These are phyloP conservation scores for Mucor piriformis DNA, from an alignment of 371 early-diverging fungal genomes.

Conservation along the genomic window DNA sequence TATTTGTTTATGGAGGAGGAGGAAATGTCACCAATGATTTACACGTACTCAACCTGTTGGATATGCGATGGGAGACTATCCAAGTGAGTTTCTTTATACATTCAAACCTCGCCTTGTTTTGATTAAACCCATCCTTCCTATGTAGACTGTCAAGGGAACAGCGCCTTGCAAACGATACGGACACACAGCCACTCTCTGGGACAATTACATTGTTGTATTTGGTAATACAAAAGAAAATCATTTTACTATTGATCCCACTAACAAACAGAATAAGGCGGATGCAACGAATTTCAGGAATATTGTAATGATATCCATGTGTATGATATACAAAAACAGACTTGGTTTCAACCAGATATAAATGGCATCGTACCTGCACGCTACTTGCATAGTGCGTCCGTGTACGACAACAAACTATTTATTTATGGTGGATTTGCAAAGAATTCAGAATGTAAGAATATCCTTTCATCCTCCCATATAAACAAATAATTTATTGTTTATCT, in stretches of 20 bases:
- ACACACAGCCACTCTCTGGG: constrained; percentile 60
- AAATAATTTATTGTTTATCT: not conserved
- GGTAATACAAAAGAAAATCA: constrained; percentile 15
- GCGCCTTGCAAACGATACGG: constrained; percentile 62
- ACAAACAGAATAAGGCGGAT: constrained; percentile 41
- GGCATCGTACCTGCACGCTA: constrained; percentile 59
- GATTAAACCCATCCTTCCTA: not conserved
- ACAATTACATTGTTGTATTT: constrained; percentile 58
- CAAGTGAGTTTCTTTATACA: constrained; percentile 37
- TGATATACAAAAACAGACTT: constrained; percentile 56
- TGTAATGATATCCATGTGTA: constrained; percentile 68
- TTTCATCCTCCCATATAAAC: not conserved
- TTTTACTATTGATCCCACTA: no score
- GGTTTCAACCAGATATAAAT: constrained; percentile 59
- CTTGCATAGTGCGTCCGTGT: constrained; percentile 63
- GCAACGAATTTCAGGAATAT: constrained; percentile 58
- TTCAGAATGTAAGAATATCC: constrained; percentile 51
- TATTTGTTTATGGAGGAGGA: constrained; percentile 67
- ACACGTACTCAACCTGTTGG: constrained; percentile 57
- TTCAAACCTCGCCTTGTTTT: no score
- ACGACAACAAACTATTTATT: constrained; percentile 62
- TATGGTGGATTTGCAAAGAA: constrained; percentile 67
- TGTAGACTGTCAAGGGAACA: constrained; percentile 48
- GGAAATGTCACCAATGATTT: constrained; percentile 65
- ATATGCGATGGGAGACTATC: constrained; percentile 52